A percentile compares a stretch with the other conserved stretches of the same genome.
phyloP scores from a whole-genome alignment of 1,284 basidiomycete genomes.

The Ustilago shanxiensis region DNA sequence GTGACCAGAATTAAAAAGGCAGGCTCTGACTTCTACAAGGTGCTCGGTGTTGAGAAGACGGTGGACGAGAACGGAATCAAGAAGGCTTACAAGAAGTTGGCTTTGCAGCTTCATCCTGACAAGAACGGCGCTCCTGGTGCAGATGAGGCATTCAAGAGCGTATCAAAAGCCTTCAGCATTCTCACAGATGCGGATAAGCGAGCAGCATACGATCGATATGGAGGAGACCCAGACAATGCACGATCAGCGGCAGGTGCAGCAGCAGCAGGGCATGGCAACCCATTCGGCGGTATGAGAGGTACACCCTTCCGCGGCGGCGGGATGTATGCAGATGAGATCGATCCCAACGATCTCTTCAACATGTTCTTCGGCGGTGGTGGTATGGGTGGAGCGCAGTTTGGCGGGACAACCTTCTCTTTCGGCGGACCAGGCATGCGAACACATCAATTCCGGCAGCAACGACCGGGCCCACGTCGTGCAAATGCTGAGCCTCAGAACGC shows the following conservation, averaged over 20 bases:
- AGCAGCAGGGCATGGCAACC: constrained; percentile 38
- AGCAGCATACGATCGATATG: constrained; percentile 85
- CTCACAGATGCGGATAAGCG: constrained; percentile 93
- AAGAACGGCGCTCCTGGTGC: constrained; percentile 98
- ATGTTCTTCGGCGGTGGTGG: constrained; percentile 94
- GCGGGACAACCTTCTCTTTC: constrained; percentile 62
- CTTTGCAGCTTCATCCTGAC: constrained; percentile 92
- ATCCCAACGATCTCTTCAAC: constrained; percentile 96
- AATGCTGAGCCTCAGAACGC: constrained; percentile 74
- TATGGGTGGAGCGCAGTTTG: constrained; percentile 68
- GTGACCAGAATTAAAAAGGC: constrained; percentile 84
- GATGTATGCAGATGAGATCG: constrained; percentile 79
- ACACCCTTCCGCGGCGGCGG: constrained; percentile 39
- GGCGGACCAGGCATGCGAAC: constrained; percentile 65
- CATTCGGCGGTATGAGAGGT: constrained; percentile 44
- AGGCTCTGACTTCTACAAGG: constrained; percentile 96
- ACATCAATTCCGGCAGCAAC: constrained; percentile 52
- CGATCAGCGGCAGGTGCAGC: constrained; percentile 77
- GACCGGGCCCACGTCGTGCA: constrained; percentile 61
- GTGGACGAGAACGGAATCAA: constrained; percentile 84
- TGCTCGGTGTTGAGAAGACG: constrained; percentile 84
- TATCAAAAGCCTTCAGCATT: constrained; percentile 97
- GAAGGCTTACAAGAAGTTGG: constrained; percentile 97
- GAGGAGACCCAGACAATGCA: constrained; percentile 86
- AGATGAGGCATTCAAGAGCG: constrained; percentile 99